Percentiles rank a stretch among this genome's conserved stretches.
These are phyloP conservation scores for Quercus glauca DNA, from an alignment of 306 rosid genomes.

Conservation along the genomic window DNA sequence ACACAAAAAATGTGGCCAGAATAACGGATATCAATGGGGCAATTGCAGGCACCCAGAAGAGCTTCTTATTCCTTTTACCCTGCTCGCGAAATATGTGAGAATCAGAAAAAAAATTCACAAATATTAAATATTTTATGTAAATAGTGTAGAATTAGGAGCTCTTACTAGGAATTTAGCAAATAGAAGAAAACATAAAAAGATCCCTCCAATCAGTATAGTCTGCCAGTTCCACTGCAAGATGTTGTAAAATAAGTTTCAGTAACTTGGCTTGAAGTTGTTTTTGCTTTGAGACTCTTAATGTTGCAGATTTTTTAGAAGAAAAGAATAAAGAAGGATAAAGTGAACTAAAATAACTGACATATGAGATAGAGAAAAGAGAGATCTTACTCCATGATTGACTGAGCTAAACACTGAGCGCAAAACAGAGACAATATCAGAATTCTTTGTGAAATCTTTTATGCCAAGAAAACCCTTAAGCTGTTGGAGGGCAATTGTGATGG, in stretches of 20 bases:
- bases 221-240: conserved; percentile 95
- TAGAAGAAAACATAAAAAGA: conserved; percentile 66
- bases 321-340: not conserved
- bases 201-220: conserved; percentile 72
- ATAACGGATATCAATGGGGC: conserved; percentile 85
- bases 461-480: conserved; percentile 97
- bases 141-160: not conserved
- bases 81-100: conserved; percentile 32
- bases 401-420: conserved; percentile 54
- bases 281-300: not conserved
- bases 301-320: not conserved
- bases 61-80: conserved; percentile 80
- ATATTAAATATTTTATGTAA: conserved; percentile 2
- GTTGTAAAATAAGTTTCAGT: conserved; percentile 16
- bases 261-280: conserved; percentile 5
- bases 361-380: conserved; percentile 16
- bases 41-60: conserved; percentile 96
- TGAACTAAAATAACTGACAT: not conserved
- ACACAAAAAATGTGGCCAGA: conserved; percentile 79
- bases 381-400: conserved; percentile 79
- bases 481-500: conserved; percentile 94
- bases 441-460: conserved; percentile 61
- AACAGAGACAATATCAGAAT: conserved; percentile 73
- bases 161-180: conserved; percentile 77
- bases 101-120: conserved; percentile 26